phyloP scores from a whole-genome alignment of 805 yeast species.

The Wickerhamiella hasegawae region DNA sequence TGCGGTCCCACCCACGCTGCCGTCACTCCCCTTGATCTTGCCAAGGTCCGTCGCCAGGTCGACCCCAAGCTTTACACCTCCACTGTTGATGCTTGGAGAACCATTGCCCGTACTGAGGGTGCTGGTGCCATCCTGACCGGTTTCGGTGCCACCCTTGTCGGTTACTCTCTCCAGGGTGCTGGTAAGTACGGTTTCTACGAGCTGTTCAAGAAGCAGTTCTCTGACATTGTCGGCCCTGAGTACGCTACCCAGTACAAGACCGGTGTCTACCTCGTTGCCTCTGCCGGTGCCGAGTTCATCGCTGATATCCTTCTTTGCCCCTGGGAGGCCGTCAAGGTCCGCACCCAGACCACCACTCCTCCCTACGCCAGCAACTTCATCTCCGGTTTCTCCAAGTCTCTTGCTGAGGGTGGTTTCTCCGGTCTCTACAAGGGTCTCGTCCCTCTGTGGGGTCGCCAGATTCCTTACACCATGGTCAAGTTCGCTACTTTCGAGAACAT shows the following conservation, averaged over 20 bases:
- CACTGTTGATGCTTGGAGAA: constrained; percentile 66
- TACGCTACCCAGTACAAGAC: constrained; percentile 50
- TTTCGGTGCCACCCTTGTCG: constrained; percentile 79
- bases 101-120: constrained; percentile 63
- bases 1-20: constrained; percentile 95
- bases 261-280: constrained; percentile 60
- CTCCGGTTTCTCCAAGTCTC: constrained; percentile 52
- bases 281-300: constrained; percentile 86
- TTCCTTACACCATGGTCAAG: constrained; percentile 97
- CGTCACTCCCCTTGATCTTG: constrained; percentile 85
- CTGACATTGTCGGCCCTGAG: constrained; percentile 48
- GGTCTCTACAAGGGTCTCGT: constrained; percentile 77
- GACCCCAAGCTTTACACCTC: constrained; percentile 55
- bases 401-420: constrained; percentile 50
- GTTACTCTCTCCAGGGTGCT: constrained; percentile 92
- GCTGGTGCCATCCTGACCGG: constrained; percentile 67
- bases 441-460: constrained; percentile 92
- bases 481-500: constrained; percentile 89
- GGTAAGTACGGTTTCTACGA: constrained; percentile 96
- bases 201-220: constrained; percentile 66
- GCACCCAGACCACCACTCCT: constrained; percentile 84
- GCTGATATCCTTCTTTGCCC: constrained; percentile 90
- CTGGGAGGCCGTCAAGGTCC: constrained; percentile 86
- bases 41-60: constrained; percentile 88
- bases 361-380: constrained; percentile 52